phyloP scores from a whole-genome alignment of 2,329 filamentous ascomycete genomes.

The Mycogone perniciosa region DNA sequence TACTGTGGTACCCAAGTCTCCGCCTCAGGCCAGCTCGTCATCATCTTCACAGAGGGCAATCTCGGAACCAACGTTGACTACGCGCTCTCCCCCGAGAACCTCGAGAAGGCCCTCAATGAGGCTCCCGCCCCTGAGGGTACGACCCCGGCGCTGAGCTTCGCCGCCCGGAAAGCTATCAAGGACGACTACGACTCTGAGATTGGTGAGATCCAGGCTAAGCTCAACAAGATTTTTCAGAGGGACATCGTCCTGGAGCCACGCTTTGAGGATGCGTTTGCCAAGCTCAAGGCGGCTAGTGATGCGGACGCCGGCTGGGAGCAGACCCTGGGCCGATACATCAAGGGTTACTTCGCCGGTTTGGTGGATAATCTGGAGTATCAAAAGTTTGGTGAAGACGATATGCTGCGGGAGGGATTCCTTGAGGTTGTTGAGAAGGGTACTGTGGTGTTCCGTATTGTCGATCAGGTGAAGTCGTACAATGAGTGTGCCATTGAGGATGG shows the following conservation, averaged over 20 bases:
- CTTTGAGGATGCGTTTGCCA: constrained; percentile 39
- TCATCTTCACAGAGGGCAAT: constrained; percentile 38
- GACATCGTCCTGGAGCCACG: constrained; percentile 42
- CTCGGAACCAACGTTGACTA: constrained; percentile 42
- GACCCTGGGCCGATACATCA: constrained; percentile 34
- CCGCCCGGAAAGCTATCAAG: constrained; percentile 36
- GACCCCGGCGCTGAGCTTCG: constrained; percentile 33
- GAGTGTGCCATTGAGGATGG: constrained; percentile 44
- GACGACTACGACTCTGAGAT: constrained; percentile 38
- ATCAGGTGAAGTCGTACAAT: constrained; percentile 35
- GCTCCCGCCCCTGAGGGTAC: constrained; percentile 26
- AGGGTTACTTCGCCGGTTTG: constrained; percentile 41
- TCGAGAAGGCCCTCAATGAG: constrained; percentile 40
- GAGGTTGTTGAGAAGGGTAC: constrained; percentile 39
- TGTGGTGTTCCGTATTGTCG: constrained; percentile 41
- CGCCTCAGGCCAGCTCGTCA: constrained; percentile 37
- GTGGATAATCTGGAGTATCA: constrained; percentile 33
- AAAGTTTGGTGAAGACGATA: constrained; percentile 43
- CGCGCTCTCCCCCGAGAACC: constrained; percentile 29
- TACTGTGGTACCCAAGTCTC: constrained; percentile 41
- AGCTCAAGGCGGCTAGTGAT: constrained; percentile 28
- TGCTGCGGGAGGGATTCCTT: constrained; percentile 42
- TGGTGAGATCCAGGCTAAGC: constrained; percentile 29
- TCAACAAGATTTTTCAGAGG: constrained; percentile 34
- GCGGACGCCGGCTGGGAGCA: constrained; percentile 35